These are phyloP conservation scores for Voacanga thouarsii DNA, from an alignment of 257 asterid genomes.

Conservation along the genomic window DNA sequence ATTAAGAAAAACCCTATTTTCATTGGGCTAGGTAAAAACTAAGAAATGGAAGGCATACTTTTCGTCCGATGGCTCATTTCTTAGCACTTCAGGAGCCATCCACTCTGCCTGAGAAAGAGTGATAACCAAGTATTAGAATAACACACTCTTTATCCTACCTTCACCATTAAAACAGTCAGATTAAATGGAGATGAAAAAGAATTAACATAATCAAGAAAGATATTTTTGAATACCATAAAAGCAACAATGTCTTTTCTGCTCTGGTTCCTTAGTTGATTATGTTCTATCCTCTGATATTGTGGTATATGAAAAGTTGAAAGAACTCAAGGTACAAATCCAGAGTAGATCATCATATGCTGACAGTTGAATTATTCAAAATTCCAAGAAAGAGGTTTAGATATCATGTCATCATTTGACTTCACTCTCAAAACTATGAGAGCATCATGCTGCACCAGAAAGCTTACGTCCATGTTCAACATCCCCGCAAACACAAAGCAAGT, in stretches of 20 bases:
- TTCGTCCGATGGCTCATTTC: slow-evolving; percentile 96
- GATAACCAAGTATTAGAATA: slow-evolving; percentile 25
- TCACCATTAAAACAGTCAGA: background rate
- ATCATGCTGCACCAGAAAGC: background rate
- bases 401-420: background rate
- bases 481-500: slow-evolving; percentile 2
- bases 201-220: background rate
- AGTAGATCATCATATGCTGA: background rate
- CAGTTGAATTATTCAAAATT: background rate
- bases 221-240: background rate
- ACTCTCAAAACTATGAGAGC: background rate
- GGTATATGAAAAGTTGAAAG: background rate
- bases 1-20: background rate
- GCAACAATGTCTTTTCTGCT: background rate
- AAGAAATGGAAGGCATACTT: slow-evolving; percentile 49
- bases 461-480: background rate
- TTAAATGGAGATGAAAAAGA: background rate
- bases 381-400: background rate
- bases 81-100: slow-evolving; percentile 99
- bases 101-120: slow-evolving; percentile 83
- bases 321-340: background rate
- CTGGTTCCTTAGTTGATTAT: background rate
- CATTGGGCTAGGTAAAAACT: background rate
- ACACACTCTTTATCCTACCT: slow-evolving; percentile 3
- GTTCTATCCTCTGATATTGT: background rate